Evolutionary conservation across 768 basidiomycete species (phyloP), one percentile per base, ranked within the genome.

Genomic region (Pulveroboletus frians): DNA sequence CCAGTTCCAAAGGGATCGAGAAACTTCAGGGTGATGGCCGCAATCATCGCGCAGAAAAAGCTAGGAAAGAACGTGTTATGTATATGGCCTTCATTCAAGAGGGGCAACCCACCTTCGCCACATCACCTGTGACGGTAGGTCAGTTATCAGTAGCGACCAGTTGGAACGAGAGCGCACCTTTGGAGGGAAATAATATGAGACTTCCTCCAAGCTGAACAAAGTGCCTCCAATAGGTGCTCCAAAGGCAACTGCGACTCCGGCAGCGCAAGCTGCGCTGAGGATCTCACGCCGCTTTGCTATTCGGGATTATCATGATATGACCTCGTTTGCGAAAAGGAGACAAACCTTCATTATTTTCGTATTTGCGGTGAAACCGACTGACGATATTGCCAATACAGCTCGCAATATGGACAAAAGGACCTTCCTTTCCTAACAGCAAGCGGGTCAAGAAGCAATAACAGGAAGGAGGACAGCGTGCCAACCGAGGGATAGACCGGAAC

Each of bases 41-140:
- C 96, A 56, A 98, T 90, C 78, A 98, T 84, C 2, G 96, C 96
- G 63, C 96, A 98, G 67, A 99, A 94, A 71, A 99, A 99, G 60
- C 92, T 95, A 37, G 35, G n/a, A 63, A 36, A 66, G 69, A 40
- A 4, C 17, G 21, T 4, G 37, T 47, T n/a, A 40, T 4, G 9
- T n/a, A 40, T 4, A 11, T 39, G 32, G 29, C 20, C 29, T 41
- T 34, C 47, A 40, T 14, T 14, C 18, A 46, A 30, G 40, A 46
- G 50, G 5, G n/a, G 4, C 26, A 23, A 44, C 53, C 67, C 40
- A 91, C 91, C 89, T 89, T 73, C 92, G 75, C 90, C 91, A 95
- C 91, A 97, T 92, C 47, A 88, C 86, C 81, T 84, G 30, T n/a
- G 23, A 9, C 13, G 26, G 45, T 11, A 30, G 17, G 44, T 62